These are phyloP conservation scores for Medicago ruthenica DNA, from an alignment of 306 rosid species.

Conservation along the genomic window DNA sequence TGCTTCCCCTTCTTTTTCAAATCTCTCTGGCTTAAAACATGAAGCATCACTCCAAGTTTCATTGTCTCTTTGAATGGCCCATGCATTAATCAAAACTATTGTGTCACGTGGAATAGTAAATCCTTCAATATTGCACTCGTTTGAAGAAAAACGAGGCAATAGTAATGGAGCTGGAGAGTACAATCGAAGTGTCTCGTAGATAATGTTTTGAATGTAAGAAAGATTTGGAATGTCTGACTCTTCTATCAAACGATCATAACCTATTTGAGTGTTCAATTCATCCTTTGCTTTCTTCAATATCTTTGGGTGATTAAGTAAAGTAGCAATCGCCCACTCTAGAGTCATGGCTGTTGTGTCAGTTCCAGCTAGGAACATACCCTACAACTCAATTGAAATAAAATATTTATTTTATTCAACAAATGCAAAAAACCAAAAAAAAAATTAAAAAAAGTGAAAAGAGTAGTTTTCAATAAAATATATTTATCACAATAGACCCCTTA, in stretches of 20 bases:
- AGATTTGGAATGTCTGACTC: constrained; percentile 55
- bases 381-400: neutral
- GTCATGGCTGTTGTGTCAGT: constrained; percentile 56
- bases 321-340: constrained; percentile 48
- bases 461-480: too few relatives aligned
- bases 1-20: constrained; percentile 37
- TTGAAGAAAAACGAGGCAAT: constrained; percentile 50
- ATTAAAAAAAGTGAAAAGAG: too few relatives aligned
- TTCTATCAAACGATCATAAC: constrained; percentile 47
- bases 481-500: too few relatives aligned
- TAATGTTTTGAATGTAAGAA: constrained; percentile 50
- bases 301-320: constrained; percentile 46
- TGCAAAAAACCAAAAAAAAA: too few relatives aligned
- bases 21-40: constrained; percentile 47
- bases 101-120: constrained; percentile 53
- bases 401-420: too few relatives aligned
- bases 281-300: constrained; percentile 45
- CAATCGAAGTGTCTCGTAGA: constrained; percentile 56
- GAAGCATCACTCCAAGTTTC: constrained; percentile 46
- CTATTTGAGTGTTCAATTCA: constrained; percentile 48
- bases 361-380: constrained; percentile 57
- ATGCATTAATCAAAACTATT: constrained; percentile 54
- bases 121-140: constrained; percentile 50
- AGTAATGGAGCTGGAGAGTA: constrained; percentile 51
- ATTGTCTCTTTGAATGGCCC: constrained; percentile 69